Evolutionary conservation across 495 filamentous ascomycete species (phyloP).

Genomic region (Chlorociboria aeruginascens): DNA sequence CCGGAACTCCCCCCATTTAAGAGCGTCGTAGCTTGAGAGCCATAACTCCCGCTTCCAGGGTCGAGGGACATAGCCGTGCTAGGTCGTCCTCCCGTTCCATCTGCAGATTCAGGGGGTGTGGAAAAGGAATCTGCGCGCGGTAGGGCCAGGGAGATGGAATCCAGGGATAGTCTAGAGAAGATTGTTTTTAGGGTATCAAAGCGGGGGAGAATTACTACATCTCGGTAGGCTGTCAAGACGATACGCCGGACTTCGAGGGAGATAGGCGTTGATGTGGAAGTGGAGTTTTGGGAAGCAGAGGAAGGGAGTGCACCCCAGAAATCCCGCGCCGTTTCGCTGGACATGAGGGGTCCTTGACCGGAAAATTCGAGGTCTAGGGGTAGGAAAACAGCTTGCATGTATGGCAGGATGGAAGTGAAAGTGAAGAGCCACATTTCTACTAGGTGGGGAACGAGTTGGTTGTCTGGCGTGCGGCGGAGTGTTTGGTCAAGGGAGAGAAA

Average conservation of each 20-base stretch:
- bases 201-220: constrained; percentile 73
- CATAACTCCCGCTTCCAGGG: constrained; percentile 57
- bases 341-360: constrained; percentile 68
- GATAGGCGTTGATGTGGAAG: constrained; percentile 16
- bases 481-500: constrained; percentile 80
- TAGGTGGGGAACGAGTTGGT: constrained; percentile 69
- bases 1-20: constrained; percentile 45
- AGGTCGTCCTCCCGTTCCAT: constrained; percentile 32
- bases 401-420: constrained; percentile 81
- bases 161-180: constrained; percentile 82
- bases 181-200: constrained; percentile 78
- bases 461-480: constrained; percentile 63
- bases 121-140: constrained; percentile 11
- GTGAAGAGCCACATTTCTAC: constrained; percentile 91
- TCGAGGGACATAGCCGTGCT: constrained; percentile 62
- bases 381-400: constrained; percentile 91
- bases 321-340: constrained; percentile 60
- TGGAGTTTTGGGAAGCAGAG: constrained; percentile 14
- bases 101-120: constrained; percentile 16
- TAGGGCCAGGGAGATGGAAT: constrained; percentile 23
- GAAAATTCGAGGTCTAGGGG: constrained; percentile 91
- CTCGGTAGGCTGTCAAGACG: constrained; percentile 80
- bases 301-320: constrained; percentile 61
- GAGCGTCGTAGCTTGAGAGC: constrained; percentile 59
- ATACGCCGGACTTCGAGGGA: constrained; percentile 80